Base-by-base conservation (phyloP, 306 rosid genomes). In the Bauhinia variegata region DNA sequence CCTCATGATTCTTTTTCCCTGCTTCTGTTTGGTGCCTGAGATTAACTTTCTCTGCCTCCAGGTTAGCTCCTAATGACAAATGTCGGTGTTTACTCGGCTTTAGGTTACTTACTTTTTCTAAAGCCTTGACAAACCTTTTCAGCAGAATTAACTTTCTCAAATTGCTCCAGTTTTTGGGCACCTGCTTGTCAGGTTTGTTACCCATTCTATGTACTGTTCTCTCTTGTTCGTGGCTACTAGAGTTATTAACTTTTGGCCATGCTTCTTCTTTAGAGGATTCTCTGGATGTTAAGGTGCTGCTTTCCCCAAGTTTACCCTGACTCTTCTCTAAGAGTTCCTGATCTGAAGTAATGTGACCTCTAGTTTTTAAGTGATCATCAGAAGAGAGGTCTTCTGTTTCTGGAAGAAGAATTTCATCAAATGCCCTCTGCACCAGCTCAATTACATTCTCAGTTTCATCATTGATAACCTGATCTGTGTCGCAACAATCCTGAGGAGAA, bases 111-210 rank as follows among this genome's bases (percentile, higher is more conserved):
- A 77, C 95, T 78, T 85, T 86, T 39, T 93, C 99, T 58, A 93
- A 42, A 12, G 95, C 96, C 87, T 88, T 93, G 19, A 93, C 91
- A 81, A 93, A 93, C 73, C 92, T 84, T 73, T 78, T 90, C 66
- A 88, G 79, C 42, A 93, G 81, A 49, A 93, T 57, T 44, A 88
- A 1, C 70, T 80, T 93, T 67, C 82, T 90, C 75, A 93, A 75
- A 78, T 79, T 82, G 81, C 95, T 88, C 99, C 97, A 93, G 72
- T 85, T 82, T 70, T 82, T 86, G 16, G 77, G 88, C 54, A 33
- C 55, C 74, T 54, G 79, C 66, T 66, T 67, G 11, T 79, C 77
- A 6, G 80, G 54, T 71, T 78, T 75, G 49, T 63, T 65, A 63
- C 58, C 92, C 64, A 57, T 50, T 33, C 8, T 73, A 66, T 75